phyloP scores from a whole-genome alignment of 108 stramenopile genomes.

The Parietichytrium sp. region DNA sequence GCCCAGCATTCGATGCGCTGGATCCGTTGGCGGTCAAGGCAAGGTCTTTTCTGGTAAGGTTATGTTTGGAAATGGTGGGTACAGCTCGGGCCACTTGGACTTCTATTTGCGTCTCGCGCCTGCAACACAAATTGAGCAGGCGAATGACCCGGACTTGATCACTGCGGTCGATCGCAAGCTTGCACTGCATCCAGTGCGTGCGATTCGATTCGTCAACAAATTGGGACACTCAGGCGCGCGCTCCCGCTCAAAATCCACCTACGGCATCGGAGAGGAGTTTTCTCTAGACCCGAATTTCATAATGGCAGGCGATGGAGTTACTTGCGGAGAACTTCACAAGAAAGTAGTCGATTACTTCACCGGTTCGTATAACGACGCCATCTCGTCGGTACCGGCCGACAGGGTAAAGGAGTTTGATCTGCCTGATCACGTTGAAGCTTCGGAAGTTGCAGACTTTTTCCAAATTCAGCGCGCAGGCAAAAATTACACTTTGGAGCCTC shows the following conservation, averaged over 20 bases:
- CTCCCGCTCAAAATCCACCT: background rate
- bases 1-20: no score
- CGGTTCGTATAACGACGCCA: background rate
- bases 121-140: background rate
- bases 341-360: background rate
- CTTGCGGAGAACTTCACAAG: background rate
- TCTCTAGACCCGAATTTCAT: background rate
- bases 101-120: background rate
- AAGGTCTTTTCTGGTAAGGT: background rate
- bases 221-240: background rate
- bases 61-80: background rate
- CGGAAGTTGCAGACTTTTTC: background rate
- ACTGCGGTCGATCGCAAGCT: background rate
- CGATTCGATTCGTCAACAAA: background rate
- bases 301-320: background rate
- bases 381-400: no score
- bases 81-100: background rate
- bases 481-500: background rate
- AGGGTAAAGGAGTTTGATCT: background rate
- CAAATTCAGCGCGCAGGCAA: background rate
- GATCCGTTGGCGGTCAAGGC: background rate
- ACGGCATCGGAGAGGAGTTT: background rate
- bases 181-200: background rate
- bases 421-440: background rate
- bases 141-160: background rate